Conservation (phyloP, 108 stramenopile species). For the Cyclotella kingstonii region DNA sequence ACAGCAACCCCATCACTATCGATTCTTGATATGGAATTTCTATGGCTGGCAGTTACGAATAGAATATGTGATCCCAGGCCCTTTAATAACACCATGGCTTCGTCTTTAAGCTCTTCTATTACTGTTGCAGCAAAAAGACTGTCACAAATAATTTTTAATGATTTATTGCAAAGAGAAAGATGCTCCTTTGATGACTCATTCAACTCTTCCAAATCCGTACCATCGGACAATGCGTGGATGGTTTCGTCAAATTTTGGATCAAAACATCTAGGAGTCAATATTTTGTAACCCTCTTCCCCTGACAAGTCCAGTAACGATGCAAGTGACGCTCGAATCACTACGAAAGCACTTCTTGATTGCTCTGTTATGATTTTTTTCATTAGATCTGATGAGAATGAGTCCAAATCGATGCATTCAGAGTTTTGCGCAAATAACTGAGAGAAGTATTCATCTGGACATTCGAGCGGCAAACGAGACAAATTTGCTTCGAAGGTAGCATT, state of each 20-base stretch:
- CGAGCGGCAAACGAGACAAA: neutral
- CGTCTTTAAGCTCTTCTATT: conserved; percentile 28
- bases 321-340: conserved; percentile 52
- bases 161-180: conserved; percentile 10
- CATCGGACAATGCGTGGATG: neutral
- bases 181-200: neutral
- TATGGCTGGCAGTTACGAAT: conserved; percentile 42
- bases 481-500: neutral
- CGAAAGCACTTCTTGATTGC: conserved; percentile 60
- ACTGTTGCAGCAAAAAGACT: conserved; percentile 35
- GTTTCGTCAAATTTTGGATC: neutral
- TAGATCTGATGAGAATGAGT: conserved; percentile 44
- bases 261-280: neutral
- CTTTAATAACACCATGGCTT: conserved; percentile 44
- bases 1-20: conserved; percentile 63
- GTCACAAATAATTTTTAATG: conserved; percentile 51
- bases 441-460: conserved; percentile 1
- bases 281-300: conserved; percentile 5
- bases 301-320: conserved; percentile 46
- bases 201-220: conserved; percentile 12
- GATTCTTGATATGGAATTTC: conserved; percentile 43
- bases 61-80: conserved; percentile 56
- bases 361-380: conserved; percentile 40
- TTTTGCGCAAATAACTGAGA: conserved; percentile 20
- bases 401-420: conserved; percentile 45